Conservation (phyloP, 2,329 filamentous ascomycete genomes). For the Coleophoma eucalyptorum region DNA sequence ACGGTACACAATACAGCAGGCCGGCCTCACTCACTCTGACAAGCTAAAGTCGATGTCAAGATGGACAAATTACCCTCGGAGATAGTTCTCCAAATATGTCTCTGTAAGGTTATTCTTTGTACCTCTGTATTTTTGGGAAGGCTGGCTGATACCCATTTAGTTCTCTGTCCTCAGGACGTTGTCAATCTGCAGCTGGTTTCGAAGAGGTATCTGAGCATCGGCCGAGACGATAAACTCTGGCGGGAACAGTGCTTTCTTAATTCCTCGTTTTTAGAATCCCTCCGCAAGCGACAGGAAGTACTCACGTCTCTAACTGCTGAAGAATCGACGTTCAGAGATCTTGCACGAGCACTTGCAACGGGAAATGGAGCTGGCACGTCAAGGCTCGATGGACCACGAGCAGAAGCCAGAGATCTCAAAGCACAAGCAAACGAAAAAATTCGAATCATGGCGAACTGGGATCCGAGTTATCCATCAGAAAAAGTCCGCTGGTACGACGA, state of each 20-base stretch:
- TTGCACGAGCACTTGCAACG: slow-evolving; percentile 20
- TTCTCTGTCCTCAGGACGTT: slow-evolving; percentile 61
- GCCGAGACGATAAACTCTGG: slow-evolving; percentile 76
- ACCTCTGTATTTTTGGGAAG: slow-evolving; percentile 3
- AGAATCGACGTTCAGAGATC: slow-evolving; percentile 33
- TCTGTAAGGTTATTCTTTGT: slow-evolving; percentile 13
- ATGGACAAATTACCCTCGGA: slow-evolving; percentile 24
- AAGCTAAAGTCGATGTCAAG: not conserved
- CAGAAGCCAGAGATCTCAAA: slow-evolving; percentile 18
- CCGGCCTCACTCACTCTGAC: too few relatives aligned
- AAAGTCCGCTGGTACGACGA: slow-evolving; percentile 82
- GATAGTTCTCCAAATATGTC: slow-evolving; percentile 19
- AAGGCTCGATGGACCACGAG: slow-evolving; percentile 15
- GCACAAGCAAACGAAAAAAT: slow-evolving; percentile 33
- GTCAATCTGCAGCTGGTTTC: slow-evolving; percentile 68
- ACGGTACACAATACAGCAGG: too few relatives aligned
- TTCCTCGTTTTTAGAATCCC: slow-evolving; percentile 61
- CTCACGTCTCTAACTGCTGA: slow-evolving; percentile 31
- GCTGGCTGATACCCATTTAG: slow-evolving; percentile 32
- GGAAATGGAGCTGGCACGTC: slow-evolving; percentile 24
- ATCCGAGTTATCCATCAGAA: slow-evolving; percentile 71
- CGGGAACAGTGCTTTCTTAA: slow-evolving; percentile 68
- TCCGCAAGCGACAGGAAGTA: slow-evolving; percentile 47
- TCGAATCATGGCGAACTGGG: slow-evolving; percentile 74
- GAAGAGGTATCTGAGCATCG: slow-evolving; percentile 59